These are phyloP conservation scores for Clarireedia hainanense DNA, from an alignment of 2,329 filamentous ascomycete species.

Conservation along the genomic window DNA sequence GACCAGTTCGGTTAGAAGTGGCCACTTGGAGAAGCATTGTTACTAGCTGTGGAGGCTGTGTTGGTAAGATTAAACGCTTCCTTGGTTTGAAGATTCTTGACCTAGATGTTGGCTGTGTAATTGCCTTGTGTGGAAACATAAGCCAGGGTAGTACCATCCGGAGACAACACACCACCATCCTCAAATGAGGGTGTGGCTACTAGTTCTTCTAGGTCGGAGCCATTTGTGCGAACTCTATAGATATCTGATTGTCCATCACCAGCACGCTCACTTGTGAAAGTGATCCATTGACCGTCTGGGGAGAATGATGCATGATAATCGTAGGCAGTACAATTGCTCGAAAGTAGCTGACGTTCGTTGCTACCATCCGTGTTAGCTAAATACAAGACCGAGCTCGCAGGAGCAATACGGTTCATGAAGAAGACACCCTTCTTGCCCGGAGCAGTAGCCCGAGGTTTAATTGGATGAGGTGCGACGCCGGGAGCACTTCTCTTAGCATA, in stretches of 20 bases:
- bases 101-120: constrained; percentile 34
- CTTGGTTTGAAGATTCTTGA: constrained; percentile 32
- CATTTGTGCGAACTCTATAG: constrained; percentile 32
- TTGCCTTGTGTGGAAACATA: constrained; percentile 34
- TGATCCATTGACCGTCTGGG: constrained; percentile 35
- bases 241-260: constrained; percentile 36
- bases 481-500: background rate
- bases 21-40: constrained; percentile 20
- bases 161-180: constrained; percentile 32
- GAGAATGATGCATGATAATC: constrained; percentile 33
- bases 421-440: constrained; percentile 9
- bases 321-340: constrained; percentile 22
- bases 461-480: background rate
- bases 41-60: constrained; percentile 20
- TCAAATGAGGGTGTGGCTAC: constrained; percentile 31
- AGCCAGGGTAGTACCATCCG: constrained; percentile 32
- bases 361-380: constrained; percentile 35
- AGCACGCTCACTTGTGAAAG: constrained; percentile 36
- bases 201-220: constrained; percentile 30
- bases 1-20: constrained; percentile 35
- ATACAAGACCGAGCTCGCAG: constrained; percentile 22
- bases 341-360: constrained; percentile 31
- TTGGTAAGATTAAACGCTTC: constrained; percentile 31
- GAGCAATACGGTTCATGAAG: constrained; percentile 33
- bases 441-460: background rate